Percentiles rank a stretch among this genome's conserved stretches.
Evolutionary conservation across 306 rosid genomes (phyloP).

Genomic region (Mimosa pudica): DNA sequence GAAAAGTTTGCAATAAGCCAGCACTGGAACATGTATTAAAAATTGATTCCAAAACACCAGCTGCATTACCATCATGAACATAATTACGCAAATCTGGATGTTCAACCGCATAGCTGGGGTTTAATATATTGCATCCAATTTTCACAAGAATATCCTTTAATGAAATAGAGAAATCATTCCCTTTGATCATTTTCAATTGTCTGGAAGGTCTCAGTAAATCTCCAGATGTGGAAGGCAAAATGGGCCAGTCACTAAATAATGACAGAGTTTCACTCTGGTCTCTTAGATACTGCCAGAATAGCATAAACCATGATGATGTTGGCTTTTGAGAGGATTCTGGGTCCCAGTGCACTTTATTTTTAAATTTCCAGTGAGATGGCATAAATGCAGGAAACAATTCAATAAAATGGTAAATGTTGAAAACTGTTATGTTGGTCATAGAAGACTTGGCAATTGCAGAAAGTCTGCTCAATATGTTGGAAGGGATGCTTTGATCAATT

Average conservation of each 20-base stretch:
- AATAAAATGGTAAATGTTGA: conserved; percentile 62
- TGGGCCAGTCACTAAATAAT: conserved; percentile 88
- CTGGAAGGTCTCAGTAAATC: conserved; percentile 69
- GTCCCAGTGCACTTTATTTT: conserved; percentile 81
- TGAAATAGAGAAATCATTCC: conserved; percentile 60
- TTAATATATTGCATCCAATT: conserved; percentile 81
- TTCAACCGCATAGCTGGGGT: conserved; percentile 61
- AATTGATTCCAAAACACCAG: conserved; percentile 73
- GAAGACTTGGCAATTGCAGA: conserved; percentile 82
- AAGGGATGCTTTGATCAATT: conserved; percentile 70
- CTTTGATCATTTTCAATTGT: conserved; percentile 70
- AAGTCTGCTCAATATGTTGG: conserved; percentile 63
- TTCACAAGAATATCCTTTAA: conserved; percentile 60
- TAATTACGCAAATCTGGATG: conserved; percentile 71
- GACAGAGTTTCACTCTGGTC: conserved; percentile 58
- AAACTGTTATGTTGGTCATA: conserved; percentile 64
- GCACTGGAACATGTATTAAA: conserved; percentile 53
- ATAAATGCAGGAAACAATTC: conserved; percentile 71
- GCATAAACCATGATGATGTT: conserved; percentile 71
- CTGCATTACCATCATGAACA: conserved; percentile 68
- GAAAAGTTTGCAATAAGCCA: conserved; percentile 51
- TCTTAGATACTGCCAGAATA: conserved; percentile 81
- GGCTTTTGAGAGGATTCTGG: conserved; percentile 73
- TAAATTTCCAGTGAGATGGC: conserved; percentile 87
- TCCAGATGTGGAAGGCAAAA: conserved; percentile 82